Evolutionary conservation across 169 alveolate genomes (phyloP), one percentile per base, ranked within the genome.

Genomic region (Plasmodium vivax): DNA sequence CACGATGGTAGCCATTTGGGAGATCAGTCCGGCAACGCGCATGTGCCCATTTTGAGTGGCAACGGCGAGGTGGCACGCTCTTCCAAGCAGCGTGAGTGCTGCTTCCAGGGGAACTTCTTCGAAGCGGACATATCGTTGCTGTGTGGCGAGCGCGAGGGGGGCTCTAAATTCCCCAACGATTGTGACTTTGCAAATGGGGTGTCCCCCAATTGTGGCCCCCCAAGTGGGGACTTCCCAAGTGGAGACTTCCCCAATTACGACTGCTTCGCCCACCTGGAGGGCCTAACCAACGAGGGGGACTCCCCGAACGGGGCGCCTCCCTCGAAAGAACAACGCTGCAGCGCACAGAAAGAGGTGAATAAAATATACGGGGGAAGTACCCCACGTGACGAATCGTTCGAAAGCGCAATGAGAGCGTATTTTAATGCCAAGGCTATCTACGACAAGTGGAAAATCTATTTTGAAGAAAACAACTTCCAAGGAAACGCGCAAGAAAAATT

Each of bases 381-480:
- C n/a, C n/a, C 23, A 56, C 45, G 82, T 36, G 45, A 80, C 2
- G 83, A 87, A 19, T 36, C 58, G 16, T 77, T 34, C 82, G 82
- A 87, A 79, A 56, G 34, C 10, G 81, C 58, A 30, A 27, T 79
- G n/a, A 62, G 14, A 38, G 34, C 58, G 14, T 68, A 82, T 81
- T 80, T 58, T 58, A 47, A 82, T 45, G 72, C 74, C 12, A 81
- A 81, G 47, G 41, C 34, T 27, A 80, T 90, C 41, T 80, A 90
- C 23, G 90, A 51, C 51, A 81, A 62, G 51, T 90, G 94, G 94
- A 80, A 82, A 23, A 30, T 75, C 8, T 90, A 80, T 90, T 81
- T 90, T 90, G 83, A 80, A 71, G 80, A 58, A 9, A 81, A 62
- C 6, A 58, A 41, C 45, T 30, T 90, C 51, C 36, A 62, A 58